A percentile compares a stretch with the other conserved stretches of the same genome.
phyloP scores from a whole-genome alignment of 148 eudicot genomes.

The Silene latifolia region DNA sequence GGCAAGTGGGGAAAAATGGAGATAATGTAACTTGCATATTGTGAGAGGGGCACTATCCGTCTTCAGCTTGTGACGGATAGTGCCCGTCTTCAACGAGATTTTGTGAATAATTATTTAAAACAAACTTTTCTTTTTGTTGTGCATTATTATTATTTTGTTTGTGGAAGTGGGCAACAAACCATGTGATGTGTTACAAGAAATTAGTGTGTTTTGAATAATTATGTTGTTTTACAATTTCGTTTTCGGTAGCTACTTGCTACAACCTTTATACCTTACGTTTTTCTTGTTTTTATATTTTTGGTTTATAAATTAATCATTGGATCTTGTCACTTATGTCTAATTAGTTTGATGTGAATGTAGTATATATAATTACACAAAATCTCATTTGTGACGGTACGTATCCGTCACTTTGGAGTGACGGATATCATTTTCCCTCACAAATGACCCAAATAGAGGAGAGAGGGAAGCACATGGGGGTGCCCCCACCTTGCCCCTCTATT shows the following conservation, averaged over 20 bases:
- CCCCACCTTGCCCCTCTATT: too few species aligned
- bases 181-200: constrained; percentile 25
- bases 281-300: not conserved
- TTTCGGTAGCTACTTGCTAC: not conserved
- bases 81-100: too few species aligned
- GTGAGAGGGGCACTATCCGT: too few species aligned
- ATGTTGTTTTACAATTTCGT: not conserved
- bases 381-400: too few species aligned
- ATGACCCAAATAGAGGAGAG: too few species aligned
- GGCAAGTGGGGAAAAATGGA: too few species aligned
- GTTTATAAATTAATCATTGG: not conserved
- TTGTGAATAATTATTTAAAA: constrained; percentile 12
- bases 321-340: not conserved
- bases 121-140: not conserved
- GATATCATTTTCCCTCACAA: too few species aligned
- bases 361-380: too few species aligned
- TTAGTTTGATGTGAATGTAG: not conserved
- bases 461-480: too few species aligned
- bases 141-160: constrained; percentile 25
- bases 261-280: constrained; percentile 7
- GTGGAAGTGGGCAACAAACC: constrained; percentile 31
- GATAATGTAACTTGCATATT: too few species aligned
- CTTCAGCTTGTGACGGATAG: too few species aligned
- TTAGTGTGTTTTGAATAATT: constrained; percentile 20
- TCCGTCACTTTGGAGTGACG: too few species aligned